Conservation (phyloP, 2,329 filamentous ascomycete species). For the Fusarium paranaense region DNA sequence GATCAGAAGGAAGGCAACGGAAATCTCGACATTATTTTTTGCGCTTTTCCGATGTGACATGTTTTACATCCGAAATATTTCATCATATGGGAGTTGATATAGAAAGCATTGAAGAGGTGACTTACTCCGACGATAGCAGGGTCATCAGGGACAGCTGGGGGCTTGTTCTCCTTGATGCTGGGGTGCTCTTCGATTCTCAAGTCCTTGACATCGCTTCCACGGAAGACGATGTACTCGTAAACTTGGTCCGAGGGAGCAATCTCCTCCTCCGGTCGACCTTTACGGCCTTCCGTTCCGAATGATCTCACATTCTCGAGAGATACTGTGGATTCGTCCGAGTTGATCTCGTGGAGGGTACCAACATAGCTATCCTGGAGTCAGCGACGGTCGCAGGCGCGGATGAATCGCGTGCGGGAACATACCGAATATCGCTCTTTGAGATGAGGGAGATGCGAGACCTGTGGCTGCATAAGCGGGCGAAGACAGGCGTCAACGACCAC, state of each 20-base stretch:
- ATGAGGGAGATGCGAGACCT: conserved; percentile 96
- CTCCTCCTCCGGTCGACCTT: conserved; percentile 81
- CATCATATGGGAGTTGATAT: conserved; percentile 73
- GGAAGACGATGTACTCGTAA: conserved; percentile 99
- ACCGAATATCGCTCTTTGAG: conserved; percentile 98
- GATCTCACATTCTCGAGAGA: conserved; percentile 96
- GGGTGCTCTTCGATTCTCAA: conserved; percentile 90
- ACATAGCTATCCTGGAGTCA: conserved; percentile 78
- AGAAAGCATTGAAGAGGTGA: conserved; percentile 49
- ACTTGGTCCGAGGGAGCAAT: conserved; percentile 86
- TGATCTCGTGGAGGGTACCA: conserved; percentile 96
- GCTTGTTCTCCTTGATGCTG: conserved; percentile 78
- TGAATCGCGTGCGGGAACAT: conserved; percentile 51
- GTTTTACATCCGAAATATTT: conserved; percentile 98
- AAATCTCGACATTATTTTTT: conserved; percentile 96
- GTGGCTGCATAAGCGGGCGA: conserved; percentile 49
- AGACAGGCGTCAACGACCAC: conserved; percentile 43
- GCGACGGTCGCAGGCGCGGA: conserved; percentile 31
- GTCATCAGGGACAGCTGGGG: conserved; percentile 87
- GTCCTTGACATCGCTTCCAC: conserved; percentile 98
- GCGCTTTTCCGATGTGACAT: conserved; percentile 88
- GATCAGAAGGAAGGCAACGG: conserved; percentile 99
- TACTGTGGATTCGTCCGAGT: conserved; percentile 95
- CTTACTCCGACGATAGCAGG: conserved; percentile 97
- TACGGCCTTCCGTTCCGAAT: conserved; percentile 92